phyloP scores from a whole-genome alignment of 2,329 filamentous ascomycete genomes.

The Hymenoscyphus scutula region DNA sequence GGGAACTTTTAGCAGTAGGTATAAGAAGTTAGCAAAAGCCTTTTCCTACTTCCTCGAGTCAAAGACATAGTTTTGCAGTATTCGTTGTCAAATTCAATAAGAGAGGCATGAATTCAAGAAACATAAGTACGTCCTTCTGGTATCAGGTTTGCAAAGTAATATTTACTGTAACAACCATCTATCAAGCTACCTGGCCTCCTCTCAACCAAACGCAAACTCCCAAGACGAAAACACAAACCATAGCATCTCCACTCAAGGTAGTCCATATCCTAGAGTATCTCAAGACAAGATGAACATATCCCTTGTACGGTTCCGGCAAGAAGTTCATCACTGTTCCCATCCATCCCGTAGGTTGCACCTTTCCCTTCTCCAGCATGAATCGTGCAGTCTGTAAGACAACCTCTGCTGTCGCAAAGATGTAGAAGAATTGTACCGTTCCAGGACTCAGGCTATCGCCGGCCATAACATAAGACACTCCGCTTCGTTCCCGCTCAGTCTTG shows the following conservation, averaged over 20 bases:
- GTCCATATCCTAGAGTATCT: slow-evolving; percentile 70
- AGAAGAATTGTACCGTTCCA: slow-evolving; percentile 62
- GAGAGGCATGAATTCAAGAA: not conserved
- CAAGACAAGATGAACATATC: slow-evolving; percentile 59
- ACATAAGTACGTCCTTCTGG: not conserved
- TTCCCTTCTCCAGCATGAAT: slow-evolving; percentile 65
- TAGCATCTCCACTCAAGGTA: slow-evolving; percentile 69
- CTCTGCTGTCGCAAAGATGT: slow-evolving; percentile 77
- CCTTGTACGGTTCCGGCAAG: slow-evolving; percentile 61
- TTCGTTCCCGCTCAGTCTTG: slow-evolving; percentile 55
- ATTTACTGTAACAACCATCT: not conserved
- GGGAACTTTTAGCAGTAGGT: too few species aligned
- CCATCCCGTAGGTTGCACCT: slow-evolving; percentile 56
- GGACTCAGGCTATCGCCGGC: slow-evolving; percentile 36
- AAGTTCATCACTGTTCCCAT: slow-evolving; percentile 63
- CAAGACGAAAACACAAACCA: slow-evolving; percentile 74
- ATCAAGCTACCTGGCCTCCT: slow-evolving; percentile 16
- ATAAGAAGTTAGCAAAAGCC: too few species aligned
- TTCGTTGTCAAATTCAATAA: too few species aligned
- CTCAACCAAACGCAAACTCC: slow-evolving; percentile 40
- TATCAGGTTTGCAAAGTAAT: not conserved
- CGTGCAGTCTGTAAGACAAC: slow-evolving; percentile 68
- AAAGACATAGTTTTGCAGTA: too few species aligned
- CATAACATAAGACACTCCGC: slow-evolving; percentile 31
- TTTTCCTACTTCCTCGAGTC: too few species aligned